A percentile compares a stretch with the other conserved stretches of the same genome.
Conservation (phyloP, 441 rosid genomes). For the Arabidopsis hybrid region DNA sequence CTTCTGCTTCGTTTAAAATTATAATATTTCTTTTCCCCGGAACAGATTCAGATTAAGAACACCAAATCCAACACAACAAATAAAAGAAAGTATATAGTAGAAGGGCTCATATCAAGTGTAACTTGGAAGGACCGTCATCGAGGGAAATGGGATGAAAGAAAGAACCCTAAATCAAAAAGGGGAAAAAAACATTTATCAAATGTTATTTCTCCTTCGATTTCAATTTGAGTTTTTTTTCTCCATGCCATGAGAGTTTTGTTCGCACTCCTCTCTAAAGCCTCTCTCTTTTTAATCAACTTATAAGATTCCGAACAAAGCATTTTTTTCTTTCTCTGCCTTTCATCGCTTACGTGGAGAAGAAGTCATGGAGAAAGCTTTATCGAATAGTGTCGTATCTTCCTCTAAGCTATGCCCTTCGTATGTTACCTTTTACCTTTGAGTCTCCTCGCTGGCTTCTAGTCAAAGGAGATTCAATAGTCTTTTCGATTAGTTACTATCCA, state of each 20-base stretch:
- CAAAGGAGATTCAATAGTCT: too few species aligned
- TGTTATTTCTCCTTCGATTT: constrained; percentile 39
- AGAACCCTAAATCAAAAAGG: constrained; percentile 21
- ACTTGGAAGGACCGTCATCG: constrained; percentile 41
- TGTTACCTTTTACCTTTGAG: too few species aligned
- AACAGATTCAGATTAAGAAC: background rate
- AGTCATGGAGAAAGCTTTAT: too few species aligned
- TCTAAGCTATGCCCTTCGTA: too few species aligned
- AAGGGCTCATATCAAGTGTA: constrained; percentile 50
- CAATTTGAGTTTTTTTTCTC: constrained; percentile 8
- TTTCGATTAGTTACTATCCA: too few species aligned
- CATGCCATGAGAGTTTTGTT: constrained; percentile 41
- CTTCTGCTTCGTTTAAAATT: background rate
- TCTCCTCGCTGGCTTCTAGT: too few species aligned
- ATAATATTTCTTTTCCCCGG: background rate
- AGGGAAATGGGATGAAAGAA: constrained; percentile 32
- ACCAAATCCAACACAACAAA: background rate
- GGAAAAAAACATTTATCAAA: constrained; percentile 23
- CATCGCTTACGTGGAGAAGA: too few species aligned
- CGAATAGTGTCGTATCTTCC: too few species aligned
- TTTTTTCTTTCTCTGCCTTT: too few species aligned
- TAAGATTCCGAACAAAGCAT: too few species aligned
- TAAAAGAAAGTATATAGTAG: background rate
- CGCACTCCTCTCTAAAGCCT: constrained; percentile 39
- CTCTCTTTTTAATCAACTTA: constrained; percentile 40